Evolutionary conservation across 2,329 filamentous ascomycete species (phyloP), one percentile per base, ranked within the genome.

Genomic region (Ophiosphaerella korrae): DNA sequence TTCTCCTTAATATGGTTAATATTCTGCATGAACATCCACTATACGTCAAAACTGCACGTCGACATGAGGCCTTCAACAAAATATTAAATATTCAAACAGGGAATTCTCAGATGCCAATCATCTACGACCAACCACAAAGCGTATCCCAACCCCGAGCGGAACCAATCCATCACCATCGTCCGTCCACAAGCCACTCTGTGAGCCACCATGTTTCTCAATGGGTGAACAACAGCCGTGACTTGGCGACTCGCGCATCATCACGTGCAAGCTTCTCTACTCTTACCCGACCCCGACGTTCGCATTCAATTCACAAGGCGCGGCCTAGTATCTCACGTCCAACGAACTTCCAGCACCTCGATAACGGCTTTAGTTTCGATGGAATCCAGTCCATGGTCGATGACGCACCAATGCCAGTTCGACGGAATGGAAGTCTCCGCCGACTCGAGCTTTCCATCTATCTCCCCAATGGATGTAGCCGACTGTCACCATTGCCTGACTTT

Each of bases 401-500:
- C 11, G 63, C 64, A 14, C 53, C 66, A 4, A 59, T 68, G 57
- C 67, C 68, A 5, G 45, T 68, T 13, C 64, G 69, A 31, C 63
- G 70, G 7, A 62, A 68, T 35, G 62, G 67, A 31, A 72, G 68
- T 53, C 75, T 75, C 49, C 61, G 68, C 23, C 74, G 74, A 3
- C 55, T 76, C 5, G 70, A 76, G 39, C 60, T 76, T 1, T 74
- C 71, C 11, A 75, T 76, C 31, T 75, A 75, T 44, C 52, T 70
- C 3, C 64, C 64, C 12, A 62, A 71, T 33, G 65, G 67, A 5
- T 61, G 58, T 32, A 59, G 63, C 29, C 60, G 68, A 31, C 62
- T 76, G 3, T 75, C 73, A 12, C 73, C 73, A 7, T 60, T 76
- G 5, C 74, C 74, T 13, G 70, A 76, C 51, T 76, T 76, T 41